Evolutionary conservation across 257 asterid species (phyloP), one percentile per base, ranked within the genome.

Genomic region (Coffea eugenioides): DNA sequence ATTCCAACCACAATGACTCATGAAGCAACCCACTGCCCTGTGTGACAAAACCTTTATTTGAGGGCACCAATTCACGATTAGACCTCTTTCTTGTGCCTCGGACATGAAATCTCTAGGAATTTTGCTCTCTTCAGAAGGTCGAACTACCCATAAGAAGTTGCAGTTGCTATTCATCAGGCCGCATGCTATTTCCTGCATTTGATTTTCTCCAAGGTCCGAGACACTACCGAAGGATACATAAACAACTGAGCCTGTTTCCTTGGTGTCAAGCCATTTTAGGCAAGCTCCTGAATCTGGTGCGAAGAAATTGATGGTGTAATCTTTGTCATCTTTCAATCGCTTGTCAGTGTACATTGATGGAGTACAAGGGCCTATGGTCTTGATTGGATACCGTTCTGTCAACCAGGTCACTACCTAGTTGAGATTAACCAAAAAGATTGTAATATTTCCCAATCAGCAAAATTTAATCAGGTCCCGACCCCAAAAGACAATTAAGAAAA

Each of bases 1-100:
- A 39, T 84, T 84, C 85, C 85, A 84, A 4, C 88, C 88, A 65
- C 88, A 81, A 5, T 84, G 88, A 18, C 81, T 79, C 6, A 81
- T 6, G 76, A 84, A 84, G 56, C 88, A 81, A 51, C 88, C 88
- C 62, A 81, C 71, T 3, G 85, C 79, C 75, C 31, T n/a, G 62
- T 84, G 83, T 11, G 85, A 46, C 70, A 84, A 14, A 16, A 81
- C 88, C 1, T 81, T 77, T 1, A 84, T 77, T 18, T 81, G 88
- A 13, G 88, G 81, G 73, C 88, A 78, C 88, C 88, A 81, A 16
- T 61, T 76, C 73, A 82, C 81, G 0, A 81, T 56, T 5, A 81
- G 79, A 56, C 88, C 83, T 79, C 61, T 83, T 52, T 78, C 76
- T 67, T 21, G 43, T 64, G 62, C 36, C 66, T 49, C 34, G 5